Evolutionary conservation across 495 filamentous ascomycete species (phyloP).

Genomic region (Talaromyces ruber): DNA sequence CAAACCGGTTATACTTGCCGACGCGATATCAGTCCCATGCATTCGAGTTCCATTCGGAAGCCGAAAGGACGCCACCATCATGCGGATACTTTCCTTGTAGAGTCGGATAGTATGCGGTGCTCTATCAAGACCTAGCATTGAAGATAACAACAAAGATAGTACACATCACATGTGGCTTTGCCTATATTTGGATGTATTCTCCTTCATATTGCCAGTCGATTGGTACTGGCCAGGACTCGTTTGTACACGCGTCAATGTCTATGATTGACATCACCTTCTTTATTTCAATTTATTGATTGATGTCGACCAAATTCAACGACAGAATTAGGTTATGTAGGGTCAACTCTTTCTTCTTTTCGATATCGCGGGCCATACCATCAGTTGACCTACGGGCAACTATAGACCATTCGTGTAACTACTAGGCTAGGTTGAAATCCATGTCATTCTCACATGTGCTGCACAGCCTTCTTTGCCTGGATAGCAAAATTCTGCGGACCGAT

Average conservation of each 20-base stretch:
- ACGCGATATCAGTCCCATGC: neutral
- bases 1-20: neutral
- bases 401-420: neutral
- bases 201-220: no score
- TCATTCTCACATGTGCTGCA: neutral
- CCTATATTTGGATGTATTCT: neutral
- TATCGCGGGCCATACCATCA: neutral
- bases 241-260: neutral
- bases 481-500: neutral
- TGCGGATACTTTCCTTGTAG: neutral
- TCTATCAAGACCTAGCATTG: no score
- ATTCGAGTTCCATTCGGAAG: neutral
- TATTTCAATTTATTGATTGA: neutral
- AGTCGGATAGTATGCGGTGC: neutral
- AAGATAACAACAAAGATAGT: neutral
- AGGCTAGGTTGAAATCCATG: neutral
- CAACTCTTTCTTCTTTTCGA: neutral
- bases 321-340: neutral
- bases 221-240: neutral
- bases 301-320: neutral
- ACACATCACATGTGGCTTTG: neutral
- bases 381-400: neutral
- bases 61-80: neutral
- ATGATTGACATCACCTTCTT: neutral
- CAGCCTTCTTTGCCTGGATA: neutral